A percentile compares a stretch with the other conserved stretches of the same genome.
These are phyloP conservation scores for Haplosporangium gracile DNA, from an alignment of 192 early-diverging fungal species.

Conservation along the genomic window DNA sequence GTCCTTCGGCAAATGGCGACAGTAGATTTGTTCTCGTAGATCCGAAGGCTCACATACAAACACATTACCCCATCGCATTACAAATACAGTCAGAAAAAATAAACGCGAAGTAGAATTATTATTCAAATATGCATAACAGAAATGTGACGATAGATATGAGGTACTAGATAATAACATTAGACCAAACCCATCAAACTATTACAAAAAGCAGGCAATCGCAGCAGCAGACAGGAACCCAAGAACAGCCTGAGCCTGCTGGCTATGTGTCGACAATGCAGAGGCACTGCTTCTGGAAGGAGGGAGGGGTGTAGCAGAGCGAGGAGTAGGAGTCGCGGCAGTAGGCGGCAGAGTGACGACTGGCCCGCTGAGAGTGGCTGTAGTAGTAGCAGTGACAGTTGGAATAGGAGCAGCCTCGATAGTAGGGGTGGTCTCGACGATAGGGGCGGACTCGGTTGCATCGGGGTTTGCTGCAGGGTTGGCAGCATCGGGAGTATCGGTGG, in stretches of 20 bases:
- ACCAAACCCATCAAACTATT: not conserved
- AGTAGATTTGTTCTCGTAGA: not conserved
- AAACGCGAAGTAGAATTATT: not conserved
- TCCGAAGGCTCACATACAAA: not conserved
- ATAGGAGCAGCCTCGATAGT: not conserved
- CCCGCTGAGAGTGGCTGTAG: not conserved
- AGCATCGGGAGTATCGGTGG: not conserved
- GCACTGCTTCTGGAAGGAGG: constrained; percentile 7
- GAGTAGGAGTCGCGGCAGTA: not conserved
- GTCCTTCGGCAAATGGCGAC: too few species aligned
- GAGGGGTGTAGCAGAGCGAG: constrained; percentile 4
- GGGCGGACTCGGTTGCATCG: not conserved
- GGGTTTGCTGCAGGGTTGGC: not conserved
- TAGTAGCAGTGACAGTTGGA: not conserved
- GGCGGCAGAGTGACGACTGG: not conserved
- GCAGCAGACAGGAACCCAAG: constrained; percentile 16
- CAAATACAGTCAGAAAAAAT: not conserved
- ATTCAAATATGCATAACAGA: not conserved
- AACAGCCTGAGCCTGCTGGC: not conserved
- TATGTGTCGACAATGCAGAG: not conserved
- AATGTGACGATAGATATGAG: not conserved
- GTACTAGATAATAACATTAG: not conserved
- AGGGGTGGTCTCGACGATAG: not conserved
- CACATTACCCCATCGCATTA: not conserved
- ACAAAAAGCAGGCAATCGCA: constrained; percentile 9